A percentile compares a stretch with the other conserved stretches of the same genome.
Conservation (phyloP, 176 grass and related monocot genomes). For the Oryza glaberrima region DNA sequence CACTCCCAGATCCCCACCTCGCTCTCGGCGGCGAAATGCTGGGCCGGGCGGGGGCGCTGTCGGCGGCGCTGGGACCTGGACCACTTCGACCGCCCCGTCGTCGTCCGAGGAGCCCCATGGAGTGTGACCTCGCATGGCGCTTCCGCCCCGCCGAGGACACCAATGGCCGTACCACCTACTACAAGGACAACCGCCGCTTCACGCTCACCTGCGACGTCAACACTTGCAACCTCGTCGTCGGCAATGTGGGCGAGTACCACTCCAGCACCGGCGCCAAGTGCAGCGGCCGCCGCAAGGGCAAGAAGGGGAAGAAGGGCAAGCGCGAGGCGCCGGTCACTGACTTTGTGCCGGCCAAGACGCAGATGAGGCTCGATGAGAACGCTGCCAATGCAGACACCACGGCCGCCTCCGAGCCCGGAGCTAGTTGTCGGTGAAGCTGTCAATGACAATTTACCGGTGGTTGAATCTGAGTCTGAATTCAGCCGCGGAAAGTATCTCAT, state of each 20-base stretch:
- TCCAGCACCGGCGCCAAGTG: slow-evolving; percentile 66
- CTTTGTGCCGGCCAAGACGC: slow-evolving; percentile 49
- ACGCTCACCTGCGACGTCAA: slow-evolving; percentile 56
- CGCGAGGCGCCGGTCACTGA: slow-evolving; percentile 1
- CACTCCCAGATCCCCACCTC: slow-evolving; percentile 39
- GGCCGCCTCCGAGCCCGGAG: slow-evolving; percentile 26
- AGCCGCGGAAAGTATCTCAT: slow-evolving; percentile 66
- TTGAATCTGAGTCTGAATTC: slow-evolving; percentile 80
- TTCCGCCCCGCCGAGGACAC: slow-evolving; percentile 77
- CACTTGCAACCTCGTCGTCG: slow-evolving; percentile 63
- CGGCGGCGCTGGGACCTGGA: not conserved
- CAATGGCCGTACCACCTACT: slow-evolving; percentile 65
- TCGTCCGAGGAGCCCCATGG: slow-evolving; percentile 56
- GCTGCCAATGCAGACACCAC: slow-evolving; percentile 47
- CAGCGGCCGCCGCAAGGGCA: slow-evolving; percentile 53
- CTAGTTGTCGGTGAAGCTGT: slow-evolving; percentile 75
- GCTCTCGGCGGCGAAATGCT: slow-evolving; percentile 42
- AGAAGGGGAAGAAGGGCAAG: slow-evolving; percentile 61
- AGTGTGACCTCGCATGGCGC: slow-evolving; percentile 91
- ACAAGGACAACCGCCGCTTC: slow-evolving; percentile 98
- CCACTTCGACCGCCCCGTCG: slow-evolving; percentile 72
- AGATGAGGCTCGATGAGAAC: slow-evolving; percentile 67
- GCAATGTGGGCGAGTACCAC: slow-evolving; percentile 73
- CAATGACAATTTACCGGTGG: slow-evolving; percentile 76
- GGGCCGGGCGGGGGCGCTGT: slow-evolving; percentile 36